Percentiles rank a stretch among this genome's conserved stretches.
phyloP scores from a whole-genome alignment of 2,329 filamentous ascomycete species.

The Pseudogymnoascus sp. region DNA sequence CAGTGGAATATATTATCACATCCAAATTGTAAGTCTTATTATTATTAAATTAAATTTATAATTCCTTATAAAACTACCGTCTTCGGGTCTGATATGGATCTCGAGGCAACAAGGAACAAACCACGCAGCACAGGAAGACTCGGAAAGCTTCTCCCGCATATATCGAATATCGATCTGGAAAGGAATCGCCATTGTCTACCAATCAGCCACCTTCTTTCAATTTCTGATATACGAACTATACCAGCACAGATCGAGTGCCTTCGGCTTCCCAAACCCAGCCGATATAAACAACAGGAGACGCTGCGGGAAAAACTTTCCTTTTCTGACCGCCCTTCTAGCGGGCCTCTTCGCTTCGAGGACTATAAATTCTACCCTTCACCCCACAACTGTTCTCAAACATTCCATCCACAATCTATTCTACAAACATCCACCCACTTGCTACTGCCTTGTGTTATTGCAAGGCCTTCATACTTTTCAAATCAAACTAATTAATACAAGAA shows the following conservation, averaged over 20 bases:
- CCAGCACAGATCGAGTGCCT: neutral
- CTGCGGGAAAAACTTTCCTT: neutral
- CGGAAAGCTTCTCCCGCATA: neutral
- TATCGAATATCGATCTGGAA: neutral
- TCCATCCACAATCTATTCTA: neutral
- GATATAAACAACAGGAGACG: neutral
- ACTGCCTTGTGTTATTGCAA: neutral
- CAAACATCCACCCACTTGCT: neutral
- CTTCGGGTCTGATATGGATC: neutral
- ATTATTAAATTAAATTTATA: neutral
- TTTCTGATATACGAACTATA: neutral
- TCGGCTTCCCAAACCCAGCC: neutral
- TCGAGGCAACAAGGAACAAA: neutral
- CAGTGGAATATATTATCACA: neutral
- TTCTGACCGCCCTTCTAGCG: neutral
- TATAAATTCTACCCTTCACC: neutral
- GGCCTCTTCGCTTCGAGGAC: neutral
- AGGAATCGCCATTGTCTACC: neutral
- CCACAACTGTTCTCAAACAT: neutral
- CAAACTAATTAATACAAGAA: neutral
- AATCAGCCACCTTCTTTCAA: neutral
- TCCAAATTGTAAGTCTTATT: neutral
- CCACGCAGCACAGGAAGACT: neutral
- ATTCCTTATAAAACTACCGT: neutral
- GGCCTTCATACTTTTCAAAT: neutral